Percentiles rank a stretch among this genome's conserved stretches.
phyloP scores from a whole-genome alignment of 805 yeast genomes.

The Kuraishia ogatae region DNA sequence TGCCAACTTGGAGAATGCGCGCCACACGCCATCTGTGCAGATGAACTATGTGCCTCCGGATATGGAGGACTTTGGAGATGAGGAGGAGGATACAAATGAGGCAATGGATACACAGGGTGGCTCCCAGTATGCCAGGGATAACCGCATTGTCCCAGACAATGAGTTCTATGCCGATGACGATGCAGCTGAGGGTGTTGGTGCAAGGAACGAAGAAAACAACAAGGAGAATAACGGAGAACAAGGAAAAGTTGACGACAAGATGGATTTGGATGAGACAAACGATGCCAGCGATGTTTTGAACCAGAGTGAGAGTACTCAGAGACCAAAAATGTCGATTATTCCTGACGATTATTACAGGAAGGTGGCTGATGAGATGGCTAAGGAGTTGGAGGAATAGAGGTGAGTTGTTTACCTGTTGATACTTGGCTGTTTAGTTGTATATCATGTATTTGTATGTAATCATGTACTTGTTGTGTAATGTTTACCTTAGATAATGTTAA shows the following conservation, averaged over 20 bases:
- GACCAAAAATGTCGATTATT: slow-evolving; percentile 8
- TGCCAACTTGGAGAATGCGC: slow-evolving; percentile 77
- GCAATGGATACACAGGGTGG: slow-evolving; percentile 91
- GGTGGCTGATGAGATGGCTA: slow-evolving; percentile 21
- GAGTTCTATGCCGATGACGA: slow-evolving; percentile 69
- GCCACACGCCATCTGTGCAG: slow-evolving; percentile 96
- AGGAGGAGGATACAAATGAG: slow-evolving; percentile 70
- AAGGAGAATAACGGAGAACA: slow-evolving; percentile 4
- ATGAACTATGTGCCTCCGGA: slow-evolving; percentile 85
- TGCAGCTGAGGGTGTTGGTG: slow-evolving; percentile 14
- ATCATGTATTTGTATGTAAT: no score
- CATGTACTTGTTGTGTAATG: no score
- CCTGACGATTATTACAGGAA: slow-evolving; percentile 16
- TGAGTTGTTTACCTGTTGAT: not conserved
- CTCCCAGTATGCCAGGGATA: slow-evolving; percentile 76
- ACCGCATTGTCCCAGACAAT: slow-evolving; percentile 55
- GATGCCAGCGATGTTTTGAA: not conserved
- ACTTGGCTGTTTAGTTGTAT: no score
- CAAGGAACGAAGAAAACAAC: slow-evolving; percentile 14
- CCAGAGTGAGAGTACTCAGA: not conserved
- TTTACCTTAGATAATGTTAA: no score
- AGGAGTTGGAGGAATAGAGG: slow-evolving; percentile 8
- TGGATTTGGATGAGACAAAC: not conserved
- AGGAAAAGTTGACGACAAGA: no score
- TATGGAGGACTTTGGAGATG: slow-evolving; percentile 79